phyloP scores from a whole-genome alignment of 331 rosid genomes.

The Rosa hybrid region DNA sequence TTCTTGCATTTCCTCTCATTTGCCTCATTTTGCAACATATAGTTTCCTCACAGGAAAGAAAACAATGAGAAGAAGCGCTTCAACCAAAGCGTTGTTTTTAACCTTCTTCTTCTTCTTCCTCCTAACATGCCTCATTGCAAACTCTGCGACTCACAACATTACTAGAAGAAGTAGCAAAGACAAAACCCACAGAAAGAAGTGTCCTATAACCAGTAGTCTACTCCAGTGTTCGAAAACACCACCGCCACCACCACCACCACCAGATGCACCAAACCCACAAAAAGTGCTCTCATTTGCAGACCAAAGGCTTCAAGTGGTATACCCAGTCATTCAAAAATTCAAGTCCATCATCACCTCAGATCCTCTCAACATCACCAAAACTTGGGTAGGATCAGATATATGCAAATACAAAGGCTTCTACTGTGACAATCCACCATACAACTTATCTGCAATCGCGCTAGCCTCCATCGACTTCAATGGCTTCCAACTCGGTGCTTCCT shows the following conservation, averaged over 20 bases:
- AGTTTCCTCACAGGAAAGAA: background rate
- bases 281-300: constrained; percentile 50
- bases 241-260: constrained; percentile 13
- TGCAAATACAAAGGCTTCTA: constrained; percentile 82
- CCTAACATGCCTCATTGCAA: constrained; percentile 29
- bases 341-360: constrained; percentile 69
- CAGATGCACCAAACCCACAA: constrained; percentile 23
- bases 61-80: constrained; percentile 34
- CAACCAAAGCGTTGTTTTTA: constrained; percentile 28
- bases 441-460: constrained; percentile 56
- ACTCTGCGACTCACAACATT: constrained; percentile 24
- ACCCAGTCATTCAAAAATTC: constrained; percentile 82
- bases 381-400: constrained; percentile 80
- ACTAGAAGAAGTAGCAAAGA: constrained; percentile 15
- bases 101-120: constrained; percentile 37
- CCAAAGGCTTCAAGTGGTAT: constrained; percentile 56
- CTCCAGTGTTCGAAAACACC: background rate
- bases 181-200: background rate
- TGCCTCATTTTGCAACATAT: constrained; percentile 13
- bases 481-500: constrained; percentile 60
- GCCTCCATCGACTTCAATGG: constrained; percentile 89
- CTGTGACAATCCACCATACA: constrained; percentile 78
- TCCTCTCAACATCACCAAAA: constrained; percentile 61
- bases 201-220: background rate
- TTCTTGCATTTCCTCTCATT: background rate